Evolutionary conservation across 2,329 filamentous ascomycete species (phyloP).

Genomic region (Pseudogymnoascus sp.): DNA sequence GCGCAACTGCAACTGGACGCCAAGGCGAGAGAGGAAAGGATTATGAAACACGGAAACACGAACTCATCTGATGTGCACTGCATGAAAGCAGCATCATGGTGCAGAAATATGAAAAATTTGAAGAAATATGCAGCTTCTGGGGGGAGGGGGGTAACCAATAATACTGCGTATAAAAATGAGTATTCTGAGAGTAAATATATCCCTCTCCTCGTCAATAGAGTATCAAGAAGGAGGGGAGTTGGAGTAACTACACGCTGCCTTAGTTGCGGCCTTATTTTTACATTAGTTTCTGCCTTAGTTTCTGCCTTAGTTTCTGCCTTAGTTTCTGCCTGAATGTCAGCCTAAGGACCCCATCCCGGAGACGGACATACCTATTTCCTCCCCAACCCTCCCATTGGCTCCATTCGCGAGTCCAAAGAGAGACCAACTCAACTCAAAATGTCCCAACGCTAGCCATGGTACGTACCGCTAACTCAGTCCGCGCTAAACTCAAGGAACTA

Average conservation of each 20-base stretch:
- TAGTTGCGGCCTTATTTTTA: no score
- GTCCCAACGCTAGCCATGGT: not conserved
- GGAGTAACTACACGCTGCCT: no score
- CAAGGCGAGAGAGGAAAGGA: not conserved
- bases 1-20: not conserved
- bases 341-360: not conserved
- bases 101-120: not conserved
- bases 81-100: conserved; percentile 1
- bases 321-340: not conserved
- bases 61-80: conserved; percentile 1
- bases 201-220: not conserved
- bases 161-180: not conserved
- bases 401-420: not conserved
- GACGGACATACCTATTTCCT: not conserved
- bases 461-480: not conserved
- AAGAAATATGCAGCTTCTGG: not conserved
- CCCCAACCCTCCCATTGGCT: not conserved
- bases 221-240: no score
- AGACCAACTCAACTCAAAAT: not conserved
- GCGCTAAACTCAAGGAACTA: conserved; percentile 1
- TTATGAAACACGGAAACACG: conserved; percentile 1
- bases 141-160: not conserved
- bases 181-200: not conserved
- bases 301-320: not conserved
- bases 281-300: not conserved